These are phyloP conservation scores for Colletotrichum eleusines DNA, from an alignment of 2,329 filamentous ascomycete genomes.

Conservation along the genomic window DNA sequence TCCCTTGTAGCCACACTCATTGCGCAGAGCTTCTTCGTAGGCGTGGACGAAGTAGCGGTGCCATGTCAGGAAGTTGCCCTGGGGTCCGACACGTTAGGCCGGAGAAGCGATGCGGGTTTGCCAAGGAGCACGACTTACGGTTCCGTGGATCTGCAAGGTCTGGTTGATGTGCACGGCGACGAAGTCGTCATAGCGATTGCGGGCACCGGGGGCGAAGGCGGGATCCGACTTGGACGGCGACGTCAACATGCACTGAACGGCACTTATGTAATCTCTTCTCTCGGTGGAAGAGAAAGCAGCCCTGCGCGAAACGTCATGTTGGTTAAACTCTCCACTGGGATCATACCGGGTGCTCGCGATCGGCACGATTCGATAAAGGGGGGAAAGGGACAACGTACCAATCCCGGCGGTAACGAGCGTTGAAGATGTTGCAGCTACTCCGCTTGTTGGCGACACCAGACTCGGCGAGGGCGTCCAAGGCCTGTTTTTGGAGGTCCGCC, in stretches of 20 bases:
- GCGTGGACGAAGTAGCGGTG: slow-evolving; percentile 41
- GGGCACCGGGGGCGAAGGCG: slow-evolving; percentile 33
- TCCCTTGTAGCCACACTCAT: slow-evolving; percentile 42
- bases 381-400: slow-evolving; percentile 22
- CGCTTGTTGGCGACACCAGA: slow-evolving; percentile 19
- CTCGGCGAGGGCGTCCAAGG: slow-evolving; percentile 19
- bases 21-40: slow-evolving; percentile 42
- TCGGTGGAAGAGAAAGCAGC: slow-evolving; percentile 33
- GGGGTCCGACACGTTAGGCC: neutral
- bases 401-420: slow-evolving; percentile 35
- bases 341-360: neutral
- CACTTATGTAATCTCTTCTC: slow-evolving; percentile 40
- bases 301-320: neutral
- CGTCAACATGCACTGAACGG: slow-evolving; percentile 40
- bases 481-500: slow-evolving; percentile 15
- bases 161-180: slow-evolving; percentile 43
- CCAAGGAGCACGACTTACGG: slow-evolving; percentile 17
- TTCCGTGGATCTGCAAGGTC: slow-evolving; percentile 34
- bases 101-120: fast-evolving
- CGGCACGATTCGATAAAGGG: neutral
- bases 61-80: slow-evolving; percentile 43
- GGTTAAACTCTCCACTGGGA: neutral
- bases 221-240: slow-evolving; percentile 31
- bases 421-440: slow-evolving; percentile 35
- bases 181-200: slow-evolving; percentile 42